Base-by-base conservation (phyloP, 768 basidiomycete genomes). In the Phlebiopsis flavidoalba region DNA sequence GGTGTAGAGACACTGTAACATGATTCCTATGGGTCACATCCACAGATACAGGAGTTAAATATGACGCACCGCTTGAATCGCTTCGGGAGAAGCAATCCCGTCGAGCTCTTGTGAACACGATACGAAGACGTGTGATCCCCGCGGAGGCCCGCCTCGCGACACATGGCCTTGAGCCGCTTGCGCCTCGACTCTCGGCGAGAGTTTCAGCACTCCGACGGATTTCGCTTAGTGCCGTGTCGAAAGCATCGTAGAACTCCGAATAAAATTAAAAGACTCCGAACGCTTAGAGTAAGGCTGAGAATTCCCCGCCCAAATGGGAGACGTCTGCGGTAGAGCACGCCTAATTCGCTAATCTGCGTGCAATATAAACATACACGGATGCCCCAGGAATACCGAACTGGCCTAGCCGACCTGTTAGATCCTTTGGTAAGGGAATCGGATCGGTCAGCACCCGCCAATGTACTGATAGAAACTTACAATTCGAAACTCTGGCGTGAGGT, bases 201-300 rank as follows among this genome's bases (percentile, higher is more conserved):
- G 40, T 17, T n/a, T 17, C 17, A 43, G 40, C 12, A 43, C 40
- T 43, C 40, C 40, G 40, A 43, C 40, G 40, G 40, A 43, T 43
- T n/a, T 12, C 40, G 40, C 40, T 17, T 43, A 43, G 17, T 17
- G 40, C 40, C 40, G 40, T 43, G 17, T 12, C 40, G 40, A 43
- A 12, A 14, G 15, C 37, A 24, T 55, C 54, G 43, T 37, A 45
- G 21, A 24, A 45, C 43, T 14, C 26, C 8, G 22, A 37, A 12
- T 19, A 24, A 43, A 43, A 55, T 55, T 19, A 55, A 55, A 55
- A 55, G 54, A 45, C 54, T 55, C 54, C 54, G 54, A 35, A 43
- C 37, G 14, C 21, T 36, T 55, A 37, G 37, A 22, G 40, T 15
- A 36, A 40, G n/a, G 37, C 54, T 55, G 54, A 45, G 54, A 55